phyloP scores from a whole-genome alignment of 2,329 filamentous ascomycete genomes.

The Claviceps purpurea region DNA sequence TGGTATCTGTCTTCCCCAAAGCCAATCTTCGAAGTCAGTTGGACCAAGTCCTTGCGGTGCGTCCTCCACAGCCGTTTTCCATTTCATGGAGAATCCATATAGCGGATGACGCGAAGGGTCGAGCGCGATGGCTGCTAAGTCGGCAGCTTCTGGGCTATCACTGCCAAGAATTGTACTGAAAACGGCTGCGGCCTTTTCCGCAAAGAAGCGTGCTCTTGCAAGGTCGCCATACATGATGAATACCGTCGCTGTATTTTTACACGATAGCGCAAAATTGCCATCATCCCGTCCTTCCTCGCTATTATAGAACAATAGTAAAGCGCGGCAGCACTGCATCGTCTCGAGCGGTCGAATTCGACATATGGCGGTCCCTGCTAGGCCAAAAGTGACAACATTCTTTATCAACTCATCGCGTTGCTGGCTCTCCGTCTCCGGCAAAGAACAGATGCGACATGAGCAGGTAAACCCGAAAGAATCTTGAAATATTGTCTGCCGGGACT shows the following conservation, averaged over 20 bases:
- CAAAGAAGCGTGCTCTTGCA: background rate
- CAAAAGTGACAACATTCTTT: background rate
- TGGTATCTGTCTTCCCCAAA: background rate
- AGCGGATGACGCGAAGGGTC: background rate
- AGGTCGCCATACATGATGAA: background rate
- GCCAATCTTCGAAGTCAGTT: background rate
- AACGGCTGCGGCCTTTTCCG: background rate
- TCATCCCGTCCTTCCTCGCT: background rate
- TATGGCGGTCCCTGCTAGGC: no score
- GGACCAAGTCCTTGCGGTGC: background rate
- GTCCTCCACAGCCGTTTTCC: background rate
- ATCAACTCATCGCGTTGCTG: no score
- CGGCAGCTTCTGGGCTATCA: background rate
- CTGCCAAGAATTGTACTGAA: background rate
- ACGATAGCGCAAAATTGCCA: no score
- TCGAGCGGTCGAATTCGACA: background rate
- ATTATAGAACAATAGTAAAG: no score
- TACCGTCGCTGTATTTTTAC: background rate
- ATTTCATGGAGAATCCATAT: background rate
- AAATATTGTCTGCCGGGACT: background rate
- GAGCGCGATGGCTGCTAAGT: background rate
- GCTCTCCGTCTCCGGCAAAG: no score
- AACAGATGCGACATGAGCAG: no score
- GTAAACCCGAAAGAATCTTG: background rate
- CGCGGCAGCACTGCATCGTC: no score